Evolutionary conservation across 2,329 filamentous ascomycete species (phyloP).

Genomic region (Aureobasidium melanogenum): DNA sequence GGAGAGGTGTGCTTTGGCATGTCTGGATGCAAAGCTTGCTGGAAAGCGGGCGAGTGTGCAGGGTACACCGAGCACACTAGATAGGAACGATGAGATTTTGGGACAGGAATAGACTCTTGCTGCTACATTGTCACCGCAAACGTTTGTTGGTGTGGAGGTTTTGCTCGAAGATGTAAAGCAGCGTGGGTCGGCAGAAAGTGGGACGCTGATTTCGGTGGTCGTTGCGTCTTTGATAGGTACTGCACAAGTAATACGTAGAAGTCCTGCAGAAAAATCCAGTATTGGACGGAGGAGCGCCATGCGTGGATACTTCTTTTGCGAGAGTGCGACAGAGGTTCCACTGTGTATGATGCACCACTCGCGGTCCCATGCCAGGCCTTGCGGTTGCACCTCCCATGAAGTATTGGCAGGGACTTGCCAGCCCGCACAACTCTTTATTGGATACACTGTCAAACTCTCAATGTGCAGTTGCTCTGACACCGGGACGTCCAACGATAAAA

Average conservation of each 20-base stretch:
- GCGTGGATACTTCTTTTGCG: conserved; percentile 75
- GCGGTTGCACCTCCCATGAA: conserved; percentile 67
- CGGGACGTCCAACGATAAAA: not conserved
- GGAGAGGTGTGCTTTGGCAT: conserved; percentile 62
- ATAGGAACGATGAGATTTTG: conserved; percentile 68
- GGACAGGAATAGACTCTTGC: conserved; percentile 61
- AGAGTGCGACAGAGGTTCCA: conserved; percentile 75
- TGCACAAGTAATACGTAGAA: conserved; percentile 49
- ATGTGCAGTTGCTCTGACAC: conserved; percentile 27
- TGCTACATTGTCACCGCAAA: conserved; percentile 73
- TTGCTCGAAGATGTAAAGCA: conserved; percentile 36
- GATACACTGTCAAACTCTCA: conserved; percentile 57
- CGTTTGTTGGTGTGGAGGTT: conserved; percentile 45
- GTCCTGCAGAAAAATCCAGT: conserved; percentile 60
- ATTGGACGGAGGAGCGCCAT: conserved; percentile 77
- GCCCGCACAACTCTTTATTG: conserved; percentile 88
- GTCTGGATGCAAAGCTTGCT: conserved; percentile 53
- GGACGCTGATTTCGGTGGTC: conserved; percentile 30
- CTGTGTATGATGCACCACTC: conserved; percentile 93
- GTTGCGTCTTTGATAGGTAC: not conserved
- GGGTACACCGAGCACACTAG: conserved; percentile 61
- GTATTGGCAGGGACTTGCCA: conserved; percentile 57
- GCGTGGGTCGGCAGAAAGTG: conserved; percentile 59
- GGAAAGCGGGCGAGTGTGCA: conserved; percentile 82
- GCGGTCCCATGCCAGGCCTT: conserved; percentile 87